These are phyloP conservation scores for Mycena haematopus DNA, from an alignment of 768 basidiomycete species.

Conservation along the genomic window DNA sequence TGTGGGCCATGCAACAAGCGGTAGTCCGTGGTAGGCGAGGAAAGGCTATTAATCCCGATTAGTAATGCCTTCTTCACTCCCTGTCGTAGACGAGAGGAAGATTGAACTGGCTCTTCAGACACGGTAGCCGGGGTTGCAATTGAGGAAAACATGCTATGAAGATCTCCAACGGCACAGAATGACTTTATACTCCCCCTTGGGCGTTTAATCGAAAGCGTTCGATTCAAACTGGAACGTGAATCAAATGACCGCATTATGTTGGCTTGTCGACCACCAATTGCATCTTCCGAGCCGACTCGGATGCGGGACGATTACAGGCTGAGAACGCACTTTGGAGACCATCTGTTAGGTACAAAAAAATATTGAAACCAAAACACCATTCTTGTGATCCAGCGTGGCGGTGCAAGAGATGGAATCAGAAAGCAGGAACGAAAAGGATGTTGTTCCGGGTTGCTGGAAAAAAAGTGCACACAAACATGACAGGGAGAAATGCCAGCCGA, in stretches of 20 bases:
- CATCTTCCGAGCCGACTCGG: background rate
- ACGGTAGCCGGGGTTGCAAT: background rate
- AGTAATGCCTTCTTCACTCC: slow-evolving; percentile 23
- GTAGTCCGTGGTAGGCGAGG: slow-evolving; percentile 7
- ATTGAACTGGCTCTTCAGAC: background rate
- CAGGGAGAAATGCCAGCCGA: too few species aligned
- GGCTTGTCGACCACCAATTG: slow-evolving; percentile 1
- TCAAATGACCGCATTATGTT: background rate
- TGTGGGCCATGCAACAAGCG: slow-evolving; percentile 15
- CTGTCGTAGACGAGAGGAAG: slow-evolving; percentile 13
- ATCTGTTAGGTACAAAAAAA: slow-evolving; percentile 1
- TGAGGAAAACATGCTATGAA: background rate
- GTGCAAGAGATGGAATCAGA: background rate
- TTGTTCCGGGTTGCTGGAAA: too few species aligned
- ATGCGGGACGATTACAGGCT: too few species aligned
- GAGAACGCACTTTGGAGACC: background rate
- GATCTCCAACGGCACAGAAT: background rate
- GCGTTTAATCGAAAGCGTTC: background rate
- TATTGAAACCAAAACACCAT: background rate
- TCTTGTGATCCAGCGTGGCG: background rate
- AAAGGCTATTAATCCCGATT: slow-evolving; percentile 24
- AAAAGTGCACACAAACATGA: too few species aligned
- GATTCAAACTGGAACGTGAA: background rate
- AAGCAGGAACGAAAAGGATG: too few species aligned
- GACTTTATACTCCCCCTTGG: slow-evolving; percentile 1